Conservation (phyloP, 345 rosid species). For the Pseudoturritis turrita region DNA sequence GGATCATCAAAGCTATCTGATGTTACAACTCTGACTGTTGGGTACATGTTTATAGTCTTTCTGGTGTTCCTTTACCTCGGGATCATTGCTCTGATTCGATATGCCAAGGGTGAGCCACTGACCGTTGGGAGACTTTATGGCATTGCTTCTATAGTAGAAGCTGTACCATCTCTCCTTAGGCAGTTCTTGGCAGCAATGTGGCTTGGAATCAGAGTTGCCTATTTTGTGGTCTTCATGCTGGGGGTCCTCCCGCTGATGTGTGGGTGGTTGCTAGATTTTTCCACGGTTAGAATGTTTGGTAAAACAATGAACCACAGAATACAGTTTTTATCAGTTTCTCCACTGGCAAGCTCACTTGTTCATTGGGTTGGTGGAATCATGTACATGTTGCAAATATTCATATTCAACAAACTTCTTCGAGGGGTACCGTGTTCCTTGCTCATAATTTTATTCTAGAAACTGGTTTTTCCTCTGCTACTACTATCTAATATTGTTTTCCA, state of each 20-base stretch:
- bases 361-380: constrained; percentile 98
- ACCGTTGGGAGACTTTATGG: constrained; percentile 78
- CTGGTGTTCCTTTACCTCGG: constrained; percentile 77
- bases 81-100: constrained; percentile 72
- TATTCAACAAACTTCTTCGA: constrained; percentile 95
- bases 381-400: constrained; percentile 95
- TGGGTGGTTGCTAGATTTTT: constrained; percentile 99
- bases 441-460: background rate
- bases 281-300: constrained; percentile 93
- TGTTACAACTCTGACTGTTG: constrained; percentile 89
- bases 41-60: constrained; percentile 76
- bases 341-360: constrained; percentile 88
- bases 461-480: background rate
- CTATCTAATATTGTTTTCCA: background rate
- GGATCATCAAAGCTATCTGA: constrained; percentile 87
- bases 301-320: constrained; percentile 85
- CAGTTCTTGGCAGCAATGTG: constrained; percentile 96
- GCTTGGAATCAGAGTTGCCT: constrained; percentile 85
- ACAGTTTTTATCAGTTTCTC: constrained; percentile 77
- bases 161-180: constrained; percentile 84
- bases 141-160: constrained; percentile 74
- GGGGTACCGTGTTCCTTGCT: constrained; percentile 56
- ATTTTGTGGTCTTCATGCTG: constrained; percentile 89
- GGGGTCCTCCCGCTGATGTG: constrained; percentile 98
- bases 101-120: constrained; percentile 94